Conservation (phyloP, 345 rosid genomes). For the Gossypium anomalum region DNA sequence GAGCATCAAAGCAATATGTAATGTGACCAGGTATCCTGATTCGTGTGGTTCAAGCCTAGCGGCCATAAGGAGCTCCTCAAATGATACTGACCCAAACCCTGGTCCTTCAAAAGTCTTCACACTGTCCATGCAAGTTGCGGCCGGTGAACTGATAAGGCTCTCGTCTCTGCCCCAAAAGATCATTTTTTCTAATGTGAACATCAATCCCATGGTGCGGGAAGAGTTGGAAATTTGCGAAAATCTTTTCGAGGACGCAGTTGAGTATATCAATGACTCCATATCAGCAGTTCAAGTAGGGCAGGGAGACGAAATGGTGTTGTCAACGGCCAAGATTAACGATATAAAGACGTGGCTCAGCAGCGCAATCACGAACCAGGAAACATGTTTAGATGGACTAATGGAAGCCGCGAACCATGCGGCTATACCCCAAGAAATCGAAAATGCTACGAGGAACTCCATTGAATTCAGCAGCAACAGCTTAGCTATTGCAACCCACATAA, state of each 20-base stretch:
- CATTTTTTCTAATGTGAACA: constrained; percentile 12
- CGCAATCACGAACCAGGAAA: constrained; percentile 25
- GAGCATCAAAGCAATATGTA: constrained; percentile 22
- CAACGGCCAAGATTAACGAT: constrained; percentile 14
- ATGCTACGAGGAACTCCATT: constrained; percentile 28
- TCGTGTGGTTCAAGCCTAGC: constrained; percentile 29
- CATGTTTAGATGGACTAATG: constrained; percentile 26
- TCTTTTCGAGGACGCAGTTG: constrained; percentile 26
- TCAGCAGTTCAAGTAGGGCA: not conserved
- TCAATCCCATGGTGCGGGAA: constrained; percentile 1
- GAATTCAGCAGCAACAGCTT: constrained; percentile 32
- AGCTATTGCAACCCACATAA: constrained; percentile 23
- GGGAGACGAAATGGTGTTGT: constrained; percentile 8
- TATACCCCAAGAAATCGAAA: constrained; percentile 5
- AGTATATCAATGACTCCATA: constrained; percentile 20
- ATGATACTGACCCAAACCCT: not conserved
- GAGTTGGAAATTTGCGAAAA: constrained; percentile 20
- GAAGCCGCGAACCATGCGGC: constrained; percentile 15
- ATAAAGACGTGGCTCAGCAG: constrained; percentile 29
- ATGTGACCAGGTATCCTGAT: constrained; percentile 26
- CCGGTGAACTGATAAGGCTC: constrained; percentile 20
- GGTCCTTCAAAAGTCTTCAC: constrained; percentile 17
- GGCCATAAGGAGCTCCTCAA: constrained; percentile 19
- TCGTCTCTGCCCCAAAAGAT: constrained; percentile 21
- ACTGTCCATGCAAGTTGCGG: constrained; percentile 26